Percentiles rank a stretch among this genome's conserved stretches.
Conservation (phyloP, 768 basidiomycete genomes). For the Pholiota conissans region DNA sequence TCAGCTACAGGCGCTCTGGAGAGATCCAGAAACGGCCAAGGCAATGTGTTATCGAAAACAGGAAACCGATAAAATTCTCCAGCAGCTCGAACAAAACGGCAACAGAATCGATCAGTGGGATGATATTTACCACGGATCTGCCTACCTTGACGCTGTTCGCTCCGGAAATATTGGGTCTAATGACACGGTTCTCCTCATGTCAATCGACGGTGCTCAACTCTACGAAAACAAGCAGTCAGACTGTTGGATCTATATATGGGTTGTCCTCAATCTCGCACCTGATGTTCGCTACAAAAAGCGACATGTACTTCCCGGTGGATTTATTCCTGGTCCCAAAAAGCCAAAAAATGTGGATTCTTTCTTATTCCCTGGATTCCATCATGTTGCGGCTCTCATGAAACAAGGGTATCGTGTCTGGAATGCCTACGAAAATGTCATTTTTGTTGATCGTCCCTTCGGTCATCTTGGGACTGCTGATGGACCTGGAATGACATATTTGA, state of each 20-base stretch:
- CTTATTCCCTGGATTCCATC: conserved; percentile 18
- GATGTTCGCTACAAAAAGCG: conserved; percentile 31
- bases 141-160: neutral
- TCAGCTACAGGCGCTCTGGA: conserved; percentile 37
- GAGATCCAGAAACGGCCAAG: conserved; percentile 24
- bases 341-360: conserved; percentile 22
- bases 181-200: conserved; percentile 24
- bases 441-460: conserved; percentile 10
- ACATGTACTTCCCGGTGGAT: conserved; percentile 23
- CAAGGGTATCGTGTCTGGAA: conserved; percentile 28
- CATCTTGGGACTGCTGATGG: conserved; percentile 29
- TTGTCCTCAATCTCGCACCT: conserved; percentile 31
- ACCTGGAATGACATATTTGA: conserved; percentile 26
- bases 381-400: conserved; percentile 12
- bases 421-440: conserved; percentile 15
- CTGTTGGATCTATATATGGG: conserved; percentile 36
- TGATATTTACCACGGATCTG: neutral
- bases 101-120: neutral
- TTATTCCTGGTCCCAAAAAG: conserved; percentile 26
- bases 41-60: neutral
- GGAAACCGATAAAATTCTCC: neutral
- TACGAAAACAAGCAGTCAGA: conserved; percentile 34
- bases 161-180: conserved; percentile 1
- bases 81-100: neutral
- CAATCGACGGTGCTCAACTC: conserved; percentile 26